phyloP scores from a whole-genome alignment of 78 protist species.

The Creolimax fragrantissima region DNA sequence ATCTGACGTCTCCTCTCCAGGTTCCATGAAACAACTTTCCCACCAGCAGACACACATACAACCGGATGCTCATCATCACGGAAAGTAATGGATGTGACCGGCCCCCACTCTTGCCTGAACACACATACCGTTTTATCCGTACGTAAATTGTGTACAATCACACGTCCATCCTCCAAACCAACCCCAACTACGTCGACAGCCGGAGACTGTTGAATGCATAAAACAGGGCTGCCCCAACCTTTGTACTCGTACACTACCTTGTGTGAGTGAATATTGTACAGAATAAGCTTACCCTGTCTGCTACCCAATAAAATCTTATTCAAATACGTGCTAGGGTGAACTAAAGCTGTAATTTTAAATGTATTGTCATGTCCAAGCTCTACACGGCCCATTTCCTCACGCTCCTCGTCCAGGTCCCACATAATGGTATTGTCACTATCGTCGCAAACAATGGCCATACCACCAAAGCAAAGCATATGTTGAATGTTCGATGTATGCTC shows the following conservation, averaged over 20 bases:
- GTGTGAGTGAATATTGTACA: neutral
- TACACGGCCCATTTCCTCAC: neutral
- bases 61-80: slow-evolving; percentile 41
- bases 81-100: slow-evolving; percentile 49
- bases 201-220: slow-evolving; percentile 46
- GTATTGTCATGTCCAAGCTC: neutral
- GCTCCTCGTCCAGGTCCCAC: neutral
- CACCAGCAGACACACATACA: slow-evolving; percentile 26
- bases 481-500: neutral
- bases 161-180: slow-evolving; percentile 50
- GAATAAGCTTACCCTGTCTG: neutral
- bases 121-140: slow-evolving; percentile 21
- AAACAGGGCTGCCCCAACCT: neutral
- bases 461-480: neutral
- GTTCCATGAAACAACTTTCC: slow-evolving; percentile 30
- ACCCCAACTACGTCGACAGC: slow-evolving; percentile 62
- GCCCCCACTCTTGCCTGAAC: neutral
- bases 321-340: slow-evolving; percentile 58
- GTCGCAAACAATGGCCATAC: neutral
- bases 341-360: slow-evolving; percentile 20
- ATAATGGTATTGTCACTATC: neutral
- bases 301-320: slow-evolving; percentile 62
- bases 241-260: slow-evolving; percentile 28
- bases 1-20: neutral
- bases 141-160: slow-evolving; percentile 38